Evolutionary conservation across 257 asterid species (phyloP), one percentile per base, ranked within the genome.

Genomic region (Voacanga thouarsii): DNA sequence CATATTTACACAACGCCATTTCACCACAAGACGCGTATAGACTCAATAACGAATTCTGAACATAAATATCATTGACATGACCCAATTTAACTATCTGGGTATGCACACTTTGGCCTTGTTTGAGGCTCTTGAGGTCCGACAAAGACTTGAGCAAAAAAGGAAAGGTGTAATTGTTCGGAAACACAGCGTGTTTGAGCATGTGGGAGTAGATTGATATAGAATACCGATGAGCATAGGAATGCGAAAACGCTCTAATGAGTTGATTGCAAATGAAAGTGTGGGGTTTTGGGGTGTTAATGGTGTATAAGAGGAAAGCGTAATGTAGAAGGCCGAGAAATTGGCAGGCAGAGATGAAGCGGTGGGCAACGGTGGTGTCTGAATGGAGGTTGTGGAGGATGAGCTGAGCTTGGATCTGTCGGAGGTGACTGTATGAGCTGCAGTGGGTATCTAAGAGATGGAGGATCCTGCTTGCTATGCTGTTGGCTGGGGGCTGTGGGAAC

Each of bases 211-310:
- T 60, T 0, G 77, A 21, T 0, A 86, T 24, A 53, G 92, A 75
- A 9, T 75, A 72, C 9, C 63, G 83, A 53, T 92, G 89, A 4
- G 73, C 24, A 18, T 60, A 30, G 51, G 96, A 87, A 49, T 89
- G 94, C 30, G 93, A 86, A 69, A 89, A 89, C 61, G 90, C 87
- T 77, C 77, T 84, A 82, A 93, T 89, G 15, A 93, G 91, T 6
- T 76, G 85, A 83, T 93, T 93, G 90, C 88, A 90, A 39, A 86
- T 82, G 87, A 84, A 93, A 28, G 88, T 80, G 80, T 89, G 92
- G 71, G 94, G 92, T 30, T 53, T 76, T 45, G 71, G 51, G 83
- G 14, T 59, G 67, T 21, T 71, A 86, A 83, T 80, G 15, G 89
- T 83, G 87, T 86, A 93, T 67, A 91, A 88, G 60, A 87, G 88